Evolutionary conservation across 768 basidiomycete genomes (phyloP).

Genomic region (Termitomyces sp.): DNA sequence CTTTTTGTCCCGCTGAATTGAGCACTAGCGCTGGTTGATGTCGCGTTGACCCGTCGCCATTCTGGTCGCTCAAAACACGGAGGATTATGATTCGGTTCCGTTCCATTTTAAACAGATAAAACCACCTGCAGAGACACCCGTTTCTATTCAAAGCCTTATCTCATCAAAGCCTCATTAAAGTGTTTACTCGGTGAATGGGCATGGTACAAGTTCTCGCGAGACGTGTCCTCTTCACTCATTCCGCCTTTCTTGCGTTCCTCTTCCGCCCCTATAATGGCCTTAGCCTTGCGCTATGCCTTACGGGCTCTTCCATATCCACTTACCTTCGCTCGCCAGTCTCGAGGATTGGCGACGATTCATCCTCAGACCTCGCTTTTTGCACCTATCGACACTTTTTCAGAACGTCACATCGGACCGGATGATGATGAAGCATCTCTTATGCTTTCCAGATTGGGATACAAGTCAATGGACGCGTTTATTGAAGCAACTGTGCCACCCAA

Average conservation of each 20-base stretch:
- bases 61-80: constrained; percentile 5
- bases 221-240: constrained; percentile 19
- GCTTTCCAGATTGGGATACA: constrained; percentile 80
- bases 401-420: constrained; percentile 92
- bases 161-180: constrained; percentile 7
- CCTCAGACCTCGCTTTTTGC: constrained; percentile 64
- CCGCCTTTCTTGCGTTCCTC: constrained; percentile 15
- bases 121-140: not conserved
- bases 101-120: not conserved
- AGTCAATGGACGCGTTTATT: constrained; percentile 86
- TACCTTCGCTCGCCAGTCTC: constrained; percentile 9
- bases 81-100: not conserved
- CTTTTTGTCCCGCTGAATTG: constrained; percentile 27
- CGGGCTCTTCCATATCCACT: constrained; percentile 14
- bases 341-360: constrained; percentile 52
- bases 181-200: constrained; percentile 53
- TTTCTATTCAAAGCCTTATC: constrained; percentile 9
- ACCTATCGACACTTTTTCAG: constrained; percentile 83
- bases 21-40: constrained; percentile 5
- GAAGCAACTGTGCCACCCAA: constrained; percentile 72
- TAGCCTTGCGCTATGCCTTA: constrained; percentile 23
- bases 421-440: constrained; percentile 73
- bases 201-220: constrained; percentile 34
- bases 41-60: not conserved
- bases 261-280: constrained; percentile 23